Conservation (phyloP, 1,139 yeast species). For the Suhomyces yuchorum region DNA sequence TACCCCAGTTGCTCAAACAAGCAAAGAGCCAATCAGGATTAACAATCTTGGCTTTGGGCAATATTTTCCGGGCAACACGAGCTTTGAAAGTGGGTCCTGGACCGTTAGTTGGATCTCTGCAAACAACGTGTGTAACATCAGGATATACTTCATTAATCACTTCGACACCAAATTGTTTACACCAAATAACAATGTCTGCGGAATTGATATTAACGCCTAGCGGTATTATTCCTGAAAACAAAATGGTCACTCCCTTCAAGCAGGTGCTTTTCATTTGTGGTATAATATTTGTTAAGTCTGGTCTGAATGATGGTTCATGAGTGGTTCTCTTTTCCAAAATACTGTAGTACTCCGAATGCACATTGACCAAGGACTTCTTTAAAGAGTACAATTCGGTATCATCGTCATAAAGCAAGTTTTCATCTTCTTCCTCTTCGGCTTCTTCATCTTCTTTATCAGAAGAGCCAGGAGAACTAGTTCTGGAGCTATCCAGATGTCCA, state of each 20-base stretch:
- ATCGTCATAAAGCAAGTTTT: constrained; percentile 70
- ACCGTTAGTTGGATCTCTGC: constrained; percentile 53
- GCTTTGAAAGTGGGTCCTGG: constrained; percentile 67
- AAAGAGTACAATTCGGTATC: constrained; percentile 73
- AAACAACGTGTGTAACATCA: constrained; percentile 86
- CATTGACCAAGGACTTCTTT: constrained; percentile 60
- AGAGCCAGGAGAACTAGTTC: constrained; percentile 17
- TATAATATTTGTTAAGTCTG: constrained; percentile 68
- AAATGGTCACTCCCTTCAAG: constrained; percentile 66
- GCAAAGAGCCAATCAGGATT: constrained; percentile 92
- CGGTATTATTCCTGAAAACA: constrained; percentile 88
- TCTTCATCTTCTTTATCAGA: constrained; percentile 22
- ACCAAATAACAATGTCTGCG: constrained; percentile 91
- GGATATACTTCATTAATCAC: constrained; percentile 75
- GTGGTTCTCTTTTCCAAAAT: constrained; percentile 34
- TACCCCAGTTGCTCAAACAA: constrained; percentile 78
- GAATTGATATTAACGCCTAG: constrained; percentile 67
- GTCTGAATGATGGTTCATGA: constrained; percentile 27
- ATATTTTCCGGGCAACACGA: constrained; percentile 63
- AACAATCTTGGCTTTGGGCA: constrained; percentile 76
- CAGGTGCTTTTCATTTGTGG: constrained; percentile 71
- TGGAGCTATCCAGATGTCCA: constrained; percentile 18
- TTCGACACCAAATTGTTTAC: constrained; percentile 85
- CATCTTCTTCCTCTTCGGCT: constrained; percentile 44
- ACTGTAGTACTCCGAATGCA: constrained; percentile 69